Evolutionary conservation across 2,329 filamentous ascomycete genomes (phyloP), one percentile per base, ranked within the genome.

Genomic region (Ophiocordyceps unilateralis): DNA sequence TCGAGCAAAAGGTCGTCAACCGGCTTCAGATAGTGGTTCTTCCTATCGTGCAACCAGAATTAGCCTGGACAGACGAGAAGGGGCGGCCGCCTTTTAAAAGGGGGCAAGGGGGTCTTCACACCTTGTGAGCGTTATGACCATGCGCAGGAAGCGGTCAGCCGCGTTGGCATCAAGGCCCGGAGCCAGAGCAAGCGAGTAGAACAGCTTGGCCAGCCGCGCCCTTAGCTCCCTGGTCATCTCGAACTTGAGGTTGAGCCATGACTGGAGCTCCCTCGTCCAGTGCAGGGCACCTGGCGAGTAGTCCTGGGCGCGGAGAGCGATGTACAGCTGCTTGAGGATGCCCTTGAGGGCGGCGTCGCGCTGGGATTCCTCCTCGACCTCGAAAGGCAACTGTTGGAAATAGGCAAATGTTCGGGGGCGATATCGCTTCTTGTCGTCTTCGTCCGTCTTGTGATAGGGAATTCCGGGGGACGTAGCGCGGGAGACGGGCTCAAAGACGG

Each of bases 81-180:
- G n/a, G n/a, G n/a, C n/a, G n/a, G 30, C 19, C 10, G 37, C 37
- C 11, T 19, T 12, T 15, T 10, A 12, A 26, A 17, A 26, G 10
- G 3, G 15, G 32, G 30, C 20, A 3, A 39, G 1, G 26, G n/a
- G 24, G 20, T 12, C 5, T 19, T n/a, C 22, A 62, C 65, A 91
- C 87, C 91, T 93, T n/a, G 88, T 93, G 52, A 98, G 66, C 11
- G 85, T 79, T 62, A 95, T 83, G 55, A 96, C 89, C 88, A 96
- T 96, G 68, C 85, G 91, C 39, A 89, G 76, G 59, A 98, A 98
- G 46, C 89, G 77, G 63, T 98, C 93, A 5, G 86, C 75, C 9
- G 88, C 78, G 46, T 72, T 72, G 42, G 76, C 74, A 55, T 96
- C 89, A 44, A 98, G 70, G 4, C 93, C 91, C 0, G 89, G 91